Base-by-base conservation (phyloP, 768 basidiomycete genomes). In the Tricholoma matsutake region DNA sequence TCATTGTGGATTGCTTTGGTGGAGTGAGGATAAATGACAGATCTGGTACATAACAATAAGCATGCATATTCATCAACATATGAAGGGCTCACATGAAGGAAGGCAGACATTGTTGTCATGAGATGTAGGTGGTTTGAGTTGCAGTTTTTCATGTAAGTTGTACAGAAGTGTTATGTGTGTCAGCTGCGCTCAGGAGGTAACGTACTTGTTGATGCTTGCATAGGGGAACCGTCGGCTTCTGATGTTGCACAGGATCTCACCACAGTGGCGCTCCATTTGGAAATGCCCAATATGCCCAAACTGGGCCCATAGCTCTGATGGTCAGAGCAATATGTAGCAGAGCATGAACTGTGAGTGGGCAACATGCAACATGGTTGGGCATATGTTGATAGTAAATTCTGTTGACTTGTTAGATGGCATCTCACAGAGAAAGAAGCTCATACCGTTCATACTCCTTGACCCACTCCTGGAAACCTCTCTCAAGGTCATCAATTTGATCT, bases 371-470 rank as follows among this genome's bases (percentile, higher is more conserved):
- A n/a, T n/a, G n/a, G n/a, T n/a, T n/a, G n/a, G n/a, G n/a, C n/a
- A n/a, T n/a, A n/a, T 49, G 22, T 59, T 76, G 70, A 51, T 73
- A 76, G 59, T 76, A 77, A 5, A 70, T 45, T 13, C 76, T 76
- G 32, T 28, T 58, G 49, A 51, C 8, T 47, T 53, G 16, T 25
- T 6, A 51, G 57, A 31, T 28, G 20, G 20, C 20, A 20, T 20
- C 43, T 10, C n/a, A n/a, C n/a, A n/a, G n/a, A n/a, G n/a, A n/a
- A 39, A 39, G 18, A 60, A n/a, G 51, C 22, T 64, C 75, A 25
- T 54, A 80, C 78, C 60, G 60, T 69, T 82, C 79, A 57, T 74
- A 82, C 10, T 67, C 43, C 52, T 64, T 10, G 2, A 79, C 78
- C 79, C 79, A 81, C 5, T 60, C 31, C 4, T 47, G 43, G 63